Conservation (phyloP, 1,284 basidiomycete species). For the Crucibulum cyathiforme region DNA sequence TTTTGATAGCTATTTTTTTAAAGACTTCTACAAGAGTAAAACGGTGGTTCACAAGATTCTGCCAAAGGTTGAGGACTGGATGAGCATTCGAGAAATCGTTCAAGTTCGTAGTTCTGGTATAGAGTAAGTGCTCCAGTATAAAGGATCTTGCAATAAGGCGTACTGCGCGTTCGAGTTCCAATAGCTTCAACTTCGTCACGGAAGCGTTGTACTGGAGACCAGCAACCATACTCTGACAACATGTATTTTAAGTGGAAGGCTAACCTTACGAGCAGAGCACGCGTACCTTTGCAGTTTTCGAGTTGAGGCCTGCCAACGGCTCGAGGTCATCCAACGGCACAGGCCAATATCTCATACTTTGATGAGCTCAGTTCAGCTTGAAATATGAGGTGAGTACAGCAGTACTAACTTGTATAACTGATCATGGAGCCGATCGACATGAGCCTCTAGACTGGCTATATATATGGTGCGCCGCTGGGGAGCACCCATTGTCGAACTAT, state of each 20-base stretch:
- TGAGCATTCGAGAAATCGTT: no score
- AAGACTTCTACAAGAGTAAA: no score
- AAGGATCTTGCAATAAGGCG: no score
- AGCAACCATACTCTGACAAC: conserved; percentile 69
- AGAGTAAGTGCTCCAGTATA: no score
- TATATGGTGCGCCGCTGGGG: conserved; percentile 67
- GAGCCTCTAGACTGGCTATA: conserved; percentile 64
- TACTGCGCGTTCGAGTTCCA: conserved; percentile 72
- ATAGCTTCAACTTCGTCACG: conserved; percentile 60
- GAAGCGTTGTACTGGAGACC: conserved; percentile 70
- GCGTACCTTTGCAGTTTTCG: conserved; percentile 72
- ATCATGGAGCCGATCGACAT: conserved; percentile 64
- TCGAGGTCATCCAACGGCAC: conserved; percentile 59
- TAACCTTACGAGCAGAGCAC: neutral
- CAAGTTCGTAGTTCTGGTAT: no score
- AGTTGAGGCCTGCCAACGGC: conserved; percentile 66
- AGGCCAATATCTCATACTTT: conserved; percentile 56
- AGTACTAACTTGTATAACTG: conserved; percentile 46
- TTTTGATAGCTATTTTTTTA: no score
- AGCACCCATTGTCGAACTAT: conserved; percentile 67
- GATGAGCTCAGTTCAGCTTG: neutral
- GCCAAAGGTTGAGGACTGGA: no score
- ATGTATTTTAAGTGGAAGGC: neutral
- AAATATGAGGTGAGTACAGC: neutral
- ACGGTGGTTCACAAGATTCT: no score